Conservation (phyloP, 148 eudicot species). For the Linanthus parryae region DNA sequence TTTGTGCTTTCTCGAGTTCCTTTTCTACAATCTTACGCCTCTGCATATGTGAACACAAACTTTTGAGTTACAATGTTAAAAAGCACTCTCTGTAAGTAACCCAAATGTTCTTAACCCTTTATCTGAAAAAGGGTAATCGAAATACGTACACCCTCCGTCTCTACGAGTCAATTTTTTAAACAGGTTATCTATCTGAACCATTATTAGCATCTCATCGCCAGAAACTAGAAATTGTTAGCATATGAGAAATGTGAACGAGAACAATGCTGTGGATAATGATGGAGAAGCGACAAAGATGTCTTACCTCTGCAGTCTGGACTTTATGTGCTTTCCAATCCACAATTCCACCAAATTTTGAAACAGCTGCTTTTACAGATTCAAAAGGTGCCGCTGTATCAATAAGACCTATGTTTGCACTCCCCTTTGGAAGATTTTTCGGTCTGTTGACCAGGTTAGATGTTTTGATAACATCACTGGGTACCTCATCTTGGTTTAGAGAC, state of each 20-base stretch:
- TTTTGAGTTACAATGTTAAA: no score
- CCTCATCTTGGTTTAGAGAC: neutral
- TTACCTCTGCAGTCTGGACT: constrained; percentile 84
- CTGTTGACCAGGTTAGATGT: neutral
- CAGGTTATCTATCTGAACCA: no score
- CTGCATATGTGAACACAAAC: no score
- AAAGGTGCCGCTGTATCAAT: constrained; percentile 87
- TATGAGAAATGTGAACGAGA: neutral
- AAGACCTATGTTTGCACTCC: constrained; percentile 24
- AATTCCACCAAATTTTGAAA: constrained; percentile 94
- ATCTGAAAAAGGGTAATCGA: no score
- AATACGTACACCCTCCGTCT: no score
- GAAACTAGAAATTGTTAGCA: neutral
- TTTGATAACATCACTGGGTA: neutral
- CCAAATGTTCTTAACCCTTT: no score
- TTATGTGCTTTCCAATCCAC: constrained; percentile 97
- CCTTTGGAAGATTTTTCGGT: constrained; percentile 11
- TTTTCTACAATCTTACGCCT: constrained; percentile 59
- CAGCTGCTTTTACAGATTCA: constrained; percentile 91
- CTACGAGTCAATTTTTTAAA: no score
- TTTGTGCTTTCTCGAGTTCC: constrained; percentile 63
- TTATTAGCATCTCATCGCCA: no score
- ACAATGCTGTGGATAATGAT: neutral
- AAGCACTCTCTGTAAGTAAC: no score
- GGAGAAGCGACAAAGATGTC: neutral